Evolutionary conservation across 192 early-diverging fungal genomes (phyloP).

Genomic region (Hyaloraphidium curvatum): DNA sequence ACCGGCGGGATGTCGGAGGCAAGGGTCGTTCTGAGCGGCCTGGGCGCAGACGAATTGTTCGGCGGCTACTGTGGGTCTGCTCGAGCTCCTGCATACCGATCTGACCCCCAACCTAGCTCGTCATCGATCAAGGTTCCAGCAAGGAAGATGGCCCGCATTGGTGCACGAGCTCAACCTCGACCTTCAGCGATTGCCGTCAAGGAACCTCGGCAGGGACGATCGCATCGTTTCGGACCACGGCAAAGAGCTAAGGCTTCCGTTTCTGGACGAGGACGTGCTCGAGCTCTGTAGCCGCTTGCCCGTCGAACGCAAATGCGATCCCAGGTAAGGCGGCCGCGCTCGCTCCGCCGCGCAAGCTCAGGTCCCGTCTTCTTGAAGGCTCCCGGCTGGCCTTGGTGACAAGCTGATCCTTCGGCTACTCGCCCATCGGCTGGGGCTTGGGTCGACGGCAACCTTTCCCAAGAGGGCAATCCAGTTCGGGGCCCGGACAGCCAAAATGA

Average conservation of each 20-base stretch:
- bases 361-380: background rate
- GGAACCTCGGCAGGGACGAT: background rate
- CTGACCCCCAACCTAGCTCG: no score
- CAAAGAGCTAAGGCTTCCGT: background rate
- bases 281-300: background rate
- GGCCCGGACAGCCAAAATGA: background rate
- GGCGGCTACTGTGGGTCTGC: conserved; percentile 1
- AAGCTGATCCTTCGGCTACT: background rate
- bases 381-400: background rate
- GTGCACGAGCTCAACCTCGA: background rate
- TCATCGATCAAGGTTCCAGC: background rate
- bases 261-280: background rate
- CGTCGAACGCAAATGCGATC: background rate
- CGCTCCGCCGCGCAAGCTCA: background rate
- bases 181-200: background rate
- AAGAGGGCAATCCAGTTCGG: conserved; percentile 3
- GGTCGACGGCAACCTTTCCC: no score
- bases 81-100: no score
- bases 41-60: background rate
- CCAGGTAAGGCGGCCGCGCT: background rate
- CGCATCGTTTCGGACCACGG: background rate
- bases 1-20: no score
- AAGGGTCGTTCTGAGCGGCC: background rate
- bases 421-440: background rate
- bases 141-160: background rate